Conservation (phyloP, 2,329 filamentous ascomycete species). For the Exserohilum turcica region DNA sequence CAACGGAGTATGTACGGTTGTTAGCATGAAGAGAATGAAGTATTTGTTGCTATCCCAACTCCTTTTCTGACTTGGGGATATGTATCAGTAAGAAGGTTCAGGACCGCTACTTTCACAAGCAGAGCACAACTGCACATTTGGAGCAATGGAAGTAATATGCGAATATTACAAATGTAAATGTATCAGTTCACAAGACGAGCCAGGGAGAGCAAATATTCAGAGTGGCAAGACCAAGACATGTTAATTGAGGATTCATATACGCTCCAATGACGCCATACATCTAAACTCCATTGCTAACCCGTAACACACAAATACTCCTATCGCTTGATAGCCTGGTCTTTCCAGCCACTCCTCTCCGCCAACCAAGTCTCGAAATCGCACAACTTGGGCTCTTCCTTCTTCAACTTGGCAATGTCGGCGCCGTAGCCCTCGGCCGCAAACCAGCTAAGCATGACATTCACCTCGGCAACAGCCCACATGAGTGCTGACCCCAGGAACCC, state of each 20-base stretch:
- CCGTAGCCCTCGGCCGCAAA: conserved; percentile 56
- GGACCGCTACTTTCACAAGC: no score
- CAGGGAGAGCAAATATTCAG: no score
- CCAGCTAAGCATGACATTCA: conserved; percentile 58
- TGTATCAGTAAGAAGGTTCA: no score
- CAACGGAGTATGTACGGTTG: no score
- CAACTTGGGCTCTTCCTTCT: conserved; percentile 52
- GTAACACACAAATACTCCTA: conserved; percentile 2
- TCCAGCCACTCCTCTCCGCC: conserved; percentile 54
- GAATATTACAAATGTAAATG: no score
- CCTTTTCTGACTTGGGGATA: no score
- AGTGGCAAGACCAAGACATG: no score
- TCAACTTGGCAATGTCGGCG: conserved; percentile 53
- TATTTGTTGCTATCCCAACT: background rate
- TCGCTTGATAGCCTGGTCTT: conserved; percentile 24
- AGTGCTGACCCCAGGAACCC: conserved; percentile 49
- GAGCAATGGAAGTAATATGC: no score
- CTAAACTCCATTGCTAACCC: no score
- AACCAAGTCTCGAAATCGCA: conserved; percentile 57
- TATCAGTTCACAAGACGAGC: no score
- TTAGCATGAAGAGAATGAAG: background rate
- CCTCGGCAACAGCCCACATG: conserved; percentile 51
- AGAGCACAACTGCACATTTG: no score
- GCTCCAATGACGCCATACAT: background rate
- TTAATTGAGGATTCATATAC: background rate